phyloP scores from a whole-genome alignment of 1,139 yeast species.

The Pichia inconspicua region DNA sequence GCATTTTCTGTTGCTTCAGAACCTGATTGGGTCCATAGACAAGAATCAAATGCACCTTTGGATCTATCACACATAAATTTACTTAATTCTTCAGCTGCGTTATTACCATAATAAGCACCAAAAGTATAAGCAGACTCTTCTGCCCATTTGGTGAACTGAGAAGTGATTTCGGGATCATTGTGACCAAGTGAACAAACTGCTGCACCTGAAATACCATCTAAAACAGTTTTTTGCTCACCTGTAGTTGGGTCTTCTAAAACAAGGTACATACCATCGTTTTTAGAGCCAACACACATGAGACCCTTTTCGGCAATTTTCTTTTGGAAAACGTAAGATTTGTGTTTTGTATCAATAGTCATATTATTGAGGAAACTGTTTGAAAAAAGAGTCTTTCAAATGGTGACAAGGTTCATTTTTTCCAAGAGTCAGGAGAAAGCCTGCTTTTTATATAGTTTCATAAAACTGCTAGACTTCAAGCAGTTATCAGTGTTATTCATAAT shows the following conservation, averaged over 20 bases:
- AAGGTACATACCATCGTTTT: slow-evolving; percentile 36
- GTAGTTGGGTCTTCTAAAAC: slow-evolving; percentile 40
- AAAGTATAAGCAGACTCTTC: slow-evolving; percentile 36
- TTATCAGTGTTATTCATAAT: too few relatives aligned
- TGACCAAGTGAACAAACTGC: slow-evolving; percentile 50
- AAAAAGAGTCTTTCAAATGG: neutral
- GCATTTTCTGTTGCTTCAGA: slow-evolving; percentile 58
- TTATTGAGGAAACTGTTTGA: neutral
- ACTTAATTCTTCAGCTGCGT: slow-evolving; percentile 45
- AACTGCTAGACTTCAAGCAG: too few relatives aligned
- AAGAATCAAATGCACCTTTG: slow-evolving; percentile 46
- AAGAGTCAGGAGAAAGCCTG: too few relatives aligned
- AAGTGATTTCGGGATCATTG: slow-evolving; percentile 42
- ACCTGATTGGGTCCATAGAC: slow-evolving; percentile 52
- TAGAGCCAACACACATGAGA: slow-evolving; percentile 34
- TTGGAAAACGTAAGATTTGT: slow-evolving; percentile 19
- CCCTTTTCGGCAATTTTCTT: slow-evolving; percentile 18
- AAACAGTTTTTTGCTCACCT: slow-evolving; percentile 32
- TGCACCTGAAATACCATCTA: slow-evolving; percentile 55
- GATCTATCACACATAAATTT: slow-evolving; percentile 46
- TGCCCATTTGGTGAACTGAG: slow-evolving; percentile 41
- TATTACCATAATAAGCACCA: slow-evolving; percentile 36
- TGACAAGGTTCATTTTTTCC: too few relatives aligned
- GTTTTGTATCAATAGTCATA: slow-evolving; percentile 17
- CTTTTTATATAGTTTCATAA: neutral